Evolutionary conservation across 1,284 basidiomycete species (phyloP).

Genomic region (Malassezia globosa): DNA sequence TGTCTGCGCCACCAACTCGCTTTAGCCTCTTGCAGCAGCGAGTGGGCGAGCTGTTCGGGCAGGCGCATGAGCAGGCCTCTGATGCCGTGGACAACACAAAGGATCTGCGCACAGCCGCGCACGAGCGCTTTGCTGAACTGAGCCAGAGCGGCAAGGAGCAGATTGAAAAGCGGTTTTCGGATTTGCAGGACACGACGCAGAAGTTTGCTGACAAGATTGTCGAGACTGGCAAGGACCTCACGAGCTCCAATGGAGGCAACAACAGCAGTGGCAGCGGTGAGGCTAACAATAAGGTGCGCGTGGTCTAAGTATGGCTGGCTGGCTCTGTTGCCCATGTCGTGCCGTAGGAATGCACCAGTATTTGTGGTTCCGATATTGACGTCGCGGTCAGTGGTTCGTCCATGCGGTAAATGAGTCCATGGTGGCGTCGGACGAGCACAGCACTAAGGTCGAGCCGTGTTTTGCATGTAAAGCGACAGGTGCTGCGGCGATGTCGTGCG

Average conservation of each 20-base stretch:
- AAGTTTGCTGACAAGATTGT: constrained; percentile 7
- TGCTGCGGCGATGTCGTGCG: constrained; percentile 29
- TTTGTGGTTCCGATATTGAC: constrained; percentile 5
- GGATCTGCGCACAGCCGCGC: constrained; percentile 6
- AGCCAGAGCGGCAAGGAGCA: constrained; percentile 9
- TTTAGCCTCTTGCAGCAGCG: constrained; percentile 38
- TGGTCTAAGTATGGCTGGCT: constrained; percentile 20
- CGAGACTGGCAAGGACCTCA: constrained; percentile 10
- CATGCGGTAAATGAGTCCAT: constrained; percentile 19
- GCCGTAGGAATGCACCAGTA: not conserved
- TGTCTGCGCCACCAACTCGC: constrained; percentile 23
- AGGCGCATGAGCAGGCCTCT: constrained; percentile 25
- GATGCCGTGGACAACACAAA: constrained; percentile 1
- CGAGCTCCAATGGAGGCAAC: not conserved
- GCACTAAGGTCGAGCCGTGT: constrained; percentile 24
- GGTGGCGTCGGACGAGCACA: no score
- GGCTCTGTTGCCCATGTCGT: constrained; percentile 1
- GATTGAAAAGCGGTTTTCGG: constrained; percentile 6
- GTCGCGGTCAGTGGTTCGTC: constrained; percentile 14
- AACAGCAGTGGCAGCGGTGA: not conserved
- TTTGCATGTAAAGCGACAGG: constrained; percentile 36
- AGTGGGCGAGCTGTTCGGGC: constrained; percentile 36
- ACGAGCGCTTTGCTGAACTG: constrained; percentile 15
- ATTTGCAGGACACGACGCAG: constrained; percentile 9
- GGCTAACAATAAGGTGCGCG: constrained; percentile 36